phyloP scores from a whole-genome alignment of 371 early-diverging fungal species.

The Catenaria anguillulae region DNA sequence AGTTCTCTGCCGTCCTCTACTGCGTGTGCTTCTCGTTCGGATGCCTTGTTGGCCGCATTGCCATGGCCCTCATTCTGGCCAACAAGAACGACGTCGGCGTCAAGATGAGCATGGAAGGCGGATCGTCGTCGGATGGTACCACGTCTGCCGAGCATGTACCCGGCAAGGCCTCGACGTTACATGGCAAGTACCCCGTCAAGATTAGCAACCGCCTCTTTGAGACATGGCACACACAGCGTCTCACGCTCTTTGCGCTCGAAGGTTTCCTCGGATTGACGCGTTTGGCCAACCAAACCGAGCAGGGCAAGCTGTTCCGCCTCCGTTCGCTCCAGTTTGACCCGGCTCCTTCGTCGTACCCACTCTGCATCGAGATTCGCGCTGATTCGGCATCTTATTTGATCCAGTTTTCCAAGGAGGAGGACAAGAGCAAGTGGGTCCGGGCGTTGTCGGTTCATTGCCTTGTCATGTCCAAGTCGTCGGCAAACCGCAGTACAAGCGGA shows the following conservation, averaged over 20 bases:
- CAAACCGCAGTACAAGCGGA: no score
- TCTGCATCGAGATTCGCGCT: not conserved
- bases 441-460: constrained; percentile 3
- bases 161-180: not conserved
- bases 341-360: not conserved
- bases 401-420: not conserved
- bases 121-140: not conserved
- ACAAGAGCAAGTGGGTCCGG: not conserved
- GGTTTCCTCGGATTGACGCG: constrained; percentile 1
- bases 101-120: not conserved
- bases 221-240: constrained; percentile 1
- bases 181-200: not conserved
- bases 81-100: not conserved
- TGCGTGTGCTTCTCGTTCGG: not conserved
- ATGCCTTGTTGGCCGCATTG: constrained; percentile 2
- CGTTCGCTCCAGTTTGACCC: not conserved
- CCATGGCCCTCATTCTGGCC: not conserved
- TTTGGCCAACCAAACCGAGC: not conserved
- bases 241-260: not conserved
- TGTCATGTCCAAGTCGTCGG: not conserved
- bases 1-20: not conserved
- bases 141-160: constrained; percentile 1
- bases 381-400: not conserved
- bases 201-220: not conserved
- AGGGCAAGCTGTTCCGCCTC: not conserved